Evolutionary conservation across 768 basidiomycete genomes (phyloP), one percentile per base, ranked within the genome.

Genomic region (Chalciporus pseudorubinellus): DNA sequence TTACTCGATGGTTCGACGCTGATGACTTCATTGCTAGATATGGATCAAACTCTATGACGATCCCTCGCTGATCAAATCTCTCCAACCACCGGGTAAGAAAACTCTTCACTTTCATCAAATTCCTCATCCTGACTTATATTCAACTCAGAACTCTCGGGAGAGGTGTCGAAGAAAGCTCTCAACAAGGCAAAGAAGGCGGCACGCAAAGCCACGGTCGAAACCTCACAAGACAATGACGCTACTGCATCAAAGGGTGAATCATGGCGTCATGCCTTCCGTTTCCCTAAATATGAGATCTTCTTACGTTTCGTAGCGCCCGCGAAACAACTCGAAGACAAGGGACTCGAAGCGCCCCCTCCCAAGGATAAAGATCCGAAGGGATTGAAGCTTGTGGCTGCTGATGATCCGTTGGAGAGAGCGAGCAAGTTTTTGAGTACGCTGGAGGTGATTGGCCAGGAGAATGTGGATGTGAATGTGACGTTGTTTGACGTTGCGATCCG

Each of bases 311-410:
- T 44, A 55, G 59, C 50, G 22, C 66, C 75, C 19, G 59, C 71
- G 40, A 65, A 68, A 20, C 63, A 73, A 9, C 70, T 66, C 20
- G 84, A 85, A 55, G 89, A 92, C 71, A 86, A 84, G 63, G 88
- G 89, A 22, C 77, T 88, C 0, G 85, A 88, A 39, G 66, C 72
- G 1, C 64, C 66, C 5, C 63, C 75, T 3, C 49, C 71, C 11
- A 88, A 83, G 65, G 92, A 95, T 59, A 89, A 92, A 3, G 94
- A 95, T 63, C 89, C 90, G 0, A 83, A 88, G 18, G 95, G 95
- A 20, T 61, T 79, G 40, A 87, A 89, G 61, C 72, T 93, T 5
- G 70, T 93, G 28, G 68, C 73, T 22, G 73, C 77, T 16, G 57
- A 80, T 1, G 84, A 89, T 49, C 82, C 84, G 3, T 74, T 98